Evolutionary conservation across 306 rosid species (phyloP), one percentile per base, ranked within the genome.

Genomic region (Lathyrus sativus): DNA sequence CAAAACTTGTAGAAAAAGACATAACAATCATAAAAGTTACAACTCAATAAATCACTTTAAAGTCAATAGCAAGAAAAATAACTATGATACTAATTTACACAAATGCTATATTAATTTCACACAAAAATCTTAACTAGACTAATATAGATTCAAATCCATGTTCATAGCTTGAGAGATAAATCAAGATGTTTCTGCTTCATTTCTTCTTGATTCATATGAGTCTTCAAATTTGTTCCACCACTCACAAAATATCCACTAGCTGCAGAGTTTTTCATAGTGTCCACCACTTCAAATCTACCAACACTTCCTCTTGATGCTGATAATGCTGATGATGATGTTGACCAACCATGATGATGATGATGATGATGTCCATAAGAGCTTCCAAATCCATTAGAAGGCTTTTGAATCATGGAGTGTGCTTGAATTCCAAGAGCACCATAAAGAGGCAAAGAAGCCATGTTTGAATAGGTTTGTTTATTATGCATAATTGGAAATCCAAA

Each of bases 351-450:
- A 58, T 78, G 80, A 68, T 78, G n/a, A 11, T 43, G 76, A 37
- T 39, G 48, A 58, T 58, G 43, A n/a, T 31, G 64, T 29, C 72
- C 83, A 70, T 51, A 70, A 33, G 76, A 62, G 39, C 29, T 38
- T 72, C 73, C 85, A 81, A 85, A 72, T 26, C 81, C 81, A 72
- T 42, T 70, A 22, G 80, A 76, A 71, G 90, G 89, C 70, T 85
- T 86, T 4, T 85, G 92, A 26, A 84, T 77, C 84, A 77, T 65
- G 3, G 96, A 79, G 75, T 85, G 95, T 26, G 74, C 85, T 41
- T 90, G 95, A 79, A 87, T 84, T 53, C 86, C 96, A 49, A 90
- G 74, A 19, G 64, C 82, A n/a, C 92, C 87, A 37, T 85, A 74
- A 41, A 87, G 89, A 11, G 91, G 91, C 5, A 87, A 81, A 79